Conservation (phyloP, 805 yeast genomes). For the Pachysolen tannophilus region DNA sequence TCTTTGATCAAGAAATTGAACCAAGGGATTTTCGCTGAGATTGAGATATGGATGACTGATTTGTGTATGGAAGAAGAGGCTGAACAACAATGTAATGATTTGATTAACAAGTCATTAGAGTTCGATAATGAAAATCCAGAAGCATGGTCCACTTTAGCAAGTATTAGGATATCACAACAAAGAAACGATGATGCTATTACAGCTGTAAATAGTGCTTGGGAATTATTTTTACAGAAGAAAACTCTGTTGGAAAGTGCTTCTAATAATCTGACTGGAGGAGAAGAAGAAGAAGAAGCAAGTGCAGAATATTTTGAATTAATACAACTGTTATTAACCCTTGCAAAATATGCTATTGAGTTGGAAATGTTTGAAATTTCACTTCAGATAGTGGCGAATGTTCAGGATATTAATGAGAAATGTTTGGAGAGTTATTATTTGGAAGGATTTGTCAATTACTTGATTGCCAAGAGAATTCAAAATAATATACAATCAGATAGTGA, state of each 20-base stretch:
- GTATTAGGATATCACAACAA: conserved; percentile 86
- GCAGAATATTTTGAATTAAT: conserved; percentile 56
- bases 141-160: conserved; percentile 73
- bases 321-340: conserved; percentile 65
- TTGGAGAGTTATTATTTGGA: conserved; percentile 79
- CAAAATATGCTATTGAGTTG: conserved; percentile 72
- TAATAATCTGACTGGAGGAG: conserved; percentile 11
- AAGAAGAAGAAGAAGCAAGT: conserved; percentile 31
- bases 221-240: conserved; percentile 48
- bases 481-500: conserved; percentile 9
- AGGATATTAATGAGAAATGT: conserved; percentile 78
- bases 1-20: conserved; percentile 51
- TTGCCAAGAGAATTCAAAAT: conserved; percentile 28
- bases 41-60: conserved; percentile 98
- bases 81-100: conserved; percentile 66
- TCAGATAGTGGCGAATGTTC: conserved; percentile 54
- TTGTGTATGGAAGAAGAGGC: conserved; percentile 91
- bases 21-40: conserved; percentile 74
- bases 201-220: conserved; percentile 69
- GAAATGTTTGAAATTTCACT: conserved; percentile 61
- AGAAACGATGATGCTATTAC: conserved; percentile 60
- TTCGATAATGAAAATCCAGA: conserved; percentile 63
- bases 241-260: conserved; percentile 33
- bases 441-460: conserved; percentile 61
- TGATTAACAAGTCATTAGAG: conserved; percentile 56